These are phyloP conservation scores for Cyberlindnera bimundalis DNA, from an alignment of 805 yeast genomes.

Conservation along the genomic window DNA sequence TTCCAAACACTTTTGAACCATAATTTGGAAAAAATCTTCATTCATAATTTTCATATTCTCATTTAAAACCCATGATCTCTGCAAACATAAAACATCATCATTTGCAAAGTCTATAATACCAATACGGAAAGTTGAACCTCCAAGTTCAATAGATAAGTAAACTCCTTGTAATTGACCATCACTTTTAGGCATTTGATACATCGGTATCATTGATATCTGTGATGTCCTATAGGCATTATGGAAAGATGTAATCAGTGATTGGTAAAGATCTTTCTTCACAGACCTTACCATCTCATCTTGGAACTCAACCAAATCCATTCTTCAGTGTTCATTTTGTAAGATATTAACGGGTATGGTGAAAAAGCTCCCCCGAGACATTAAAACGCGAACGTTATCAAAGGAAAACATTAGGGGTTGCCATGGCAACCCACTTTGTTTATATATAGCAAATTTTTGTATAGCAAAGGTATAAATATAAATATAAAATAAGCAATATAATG, in stretches of 20 bases:
- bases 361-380: too few relatives aligned
- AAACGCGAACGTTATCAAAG: too few relatives aligned
- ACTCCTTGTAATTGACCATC: not conserved
- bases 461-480: too few relatives aligned
- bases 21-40: constrained; percentile 38
- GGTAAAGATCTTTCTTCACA: not conserved
- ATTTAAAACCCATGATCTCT: constrained; percentile 14
- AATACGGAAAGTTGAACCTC: constrained; percentile 52
- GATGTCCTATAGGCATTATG: constrained; percentile 1
- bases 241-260: not conserved
- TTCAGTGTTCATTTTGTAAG: too few relatives aligned
- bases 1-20: constrained; percentile 29
- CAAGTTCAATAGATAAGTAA: constrained; percentile 45
- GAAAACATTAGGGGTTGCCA: too few relatives aligned
- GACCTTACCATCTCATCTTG: constrained; percentile 1
- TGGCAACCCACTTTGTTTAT: too few relatives aligned
- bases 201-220: constrained; percentile 18
- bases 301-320: too few relatives aligned
- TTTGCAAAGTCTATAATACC: constrained; percentile 20
- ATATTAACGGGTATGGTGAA: too few relatives aligned
- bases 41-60: constrained; percentile 37
- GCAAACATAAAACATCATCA: not conserved
- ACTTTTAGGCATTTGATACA: not conserved
- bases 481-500: too few relatives aligned
- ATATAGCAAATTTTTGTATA: too few relatives aligned